Percentiles rank a stretch among this genome's conserved stretches.
Evolutionary conservation across 306 rosid genomes (phyloP).

Genomic region (Prunus campanulata): DNA sequence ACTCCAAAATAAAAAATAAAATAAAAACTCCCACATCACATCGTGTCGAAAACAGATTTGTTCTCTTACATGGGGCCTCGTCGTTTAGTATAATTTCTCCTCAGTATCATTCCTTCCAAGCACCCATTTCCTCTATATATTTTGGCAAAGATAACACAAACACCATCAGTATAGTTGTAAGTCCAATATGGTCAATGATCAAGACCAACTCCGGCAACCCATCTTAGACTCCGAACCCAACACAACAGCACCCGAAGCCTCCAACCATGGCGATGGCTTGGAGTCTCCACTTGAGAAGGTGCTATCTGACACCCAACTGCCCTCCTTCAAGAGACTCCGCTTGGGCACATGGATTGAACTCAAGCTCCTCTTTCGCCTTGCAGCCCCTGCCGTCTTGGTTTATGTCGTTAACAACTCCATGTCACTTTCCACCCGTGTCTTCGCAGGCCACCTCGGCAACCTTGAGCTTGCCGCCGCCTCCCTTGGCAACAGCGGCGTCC

Average conservation of each 20-base stretch:
- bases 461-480: slow-evolving; percentile 74
- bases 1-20: accelerated
- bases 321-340: slow-evolving; percentile 27
- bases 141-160: background rate
- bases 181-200: background rate
- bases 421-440: slow-evolving; percentile 59
- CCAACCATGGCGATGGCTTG: background rate
- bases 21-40: too few relatives aligned
- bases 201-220: slow-evolving; percentile 21
- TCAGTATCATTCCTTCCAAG: too few relatives aligned
- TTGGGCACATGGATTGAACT: slow-evolving; percentile 62
- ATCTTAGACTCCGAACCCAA: slow-evolving; percentile 10
- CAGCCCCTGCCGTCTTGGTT: slow-evolving; percentile 64
- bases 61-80: too few relatives aligned
- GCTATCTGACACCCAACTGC: slow-evolving; percentile 36
- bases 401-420: slow-evolving; percentile 60
- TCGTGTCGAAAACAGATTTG: too few relatives aligned
- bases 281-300: slow-evolving; percentile 47
- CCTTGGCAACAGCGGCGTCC: slow-evolving; percentile 76
- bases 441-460: slow-evolving; percentile 79
- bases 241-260: background rate
- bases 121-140: too few relatives aligned
- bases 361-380: slow-evolving; percentile 52
- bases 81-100: too few relatives aligned
- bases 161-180: background rate